phyloP scores from a whole-genome alignment of 2,329 filamentous ascomycete genomes.

The Teratosphaeria pseudoeucalypti region DNA sequence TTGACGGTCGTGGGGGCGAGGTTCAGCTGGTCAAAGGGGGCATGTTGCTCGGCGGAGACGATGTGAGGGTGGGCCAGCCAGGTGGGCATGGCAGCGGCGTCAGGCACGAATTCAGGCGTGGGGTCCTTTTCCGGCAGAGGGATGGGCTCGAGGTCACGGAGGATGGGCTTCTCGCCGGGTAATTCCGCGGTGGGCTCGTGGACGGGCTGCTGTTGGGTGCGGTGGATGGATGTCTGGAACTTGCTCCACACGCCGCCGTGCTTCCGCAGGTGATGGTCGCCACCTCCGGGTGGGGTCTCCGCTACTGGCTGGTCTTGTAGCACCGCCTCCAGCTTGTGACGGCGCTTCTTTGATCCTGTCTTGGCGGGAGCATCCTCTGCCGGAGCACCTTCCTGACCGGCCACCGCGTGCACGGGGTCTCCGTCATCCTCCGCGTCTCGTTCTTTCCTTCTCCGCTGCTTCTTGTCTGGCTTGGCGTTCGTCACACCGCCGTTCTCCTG shows the following conservation, averaged over 20 bases:
- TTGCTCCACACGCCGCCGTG: slow-evolving; percentile 32
- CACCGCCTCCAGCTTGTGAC: slow-evolving; percentile 31
- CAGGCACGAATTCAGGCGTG: slow-evolving; percentile 48
- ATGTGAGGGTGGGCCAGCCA: slow-evolving; percentile 74
- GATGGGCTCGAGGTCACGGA: slow-evolving; percentile 49
- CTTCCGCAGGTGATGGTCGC: slow-evolving; percentile 21
- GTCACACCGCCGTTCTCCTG: not conserved
- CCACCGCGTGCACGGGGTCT: not conserved
- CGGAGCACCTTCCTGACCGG: not conserved
- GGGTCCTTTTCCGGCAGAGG: slow-evolving; percentile 62
- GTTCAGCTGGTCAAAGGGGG: slow-evolving; percentile 54
- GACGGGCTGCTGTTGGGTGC: not conserved
- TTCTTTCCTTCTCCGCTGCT: not conserved
- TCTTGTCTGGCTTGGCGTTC: not conserved
- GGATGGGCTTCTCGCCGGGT: slow-evolving; percentile 16
- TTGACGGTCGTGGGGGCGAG: slow-evolving; percentile 51
- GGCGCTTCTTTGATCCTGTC: slow-evolving; percentile 37
- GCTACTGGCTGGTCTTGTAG: slow-evolving; percentile 3
- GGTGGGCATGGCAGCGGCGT: slow-evolving; percentile 66
- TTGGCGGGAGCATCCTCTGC: not conserved
- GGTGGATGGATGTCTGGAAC: slow-evolving; percentile 29
- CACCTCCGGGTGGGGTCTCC: slow-evolving; percentile 21
- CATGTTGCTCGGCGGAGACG: slow-evolving; percentile 50
- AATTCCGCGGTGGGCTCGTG: not conserved
- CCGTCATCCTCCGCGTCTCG: not conserved